These are phyloP conservation scores for Dichotomocladium elegans DNA, from an alignment of 371 early-diverging fungal species.

Conservation along the genomic window DNA sequence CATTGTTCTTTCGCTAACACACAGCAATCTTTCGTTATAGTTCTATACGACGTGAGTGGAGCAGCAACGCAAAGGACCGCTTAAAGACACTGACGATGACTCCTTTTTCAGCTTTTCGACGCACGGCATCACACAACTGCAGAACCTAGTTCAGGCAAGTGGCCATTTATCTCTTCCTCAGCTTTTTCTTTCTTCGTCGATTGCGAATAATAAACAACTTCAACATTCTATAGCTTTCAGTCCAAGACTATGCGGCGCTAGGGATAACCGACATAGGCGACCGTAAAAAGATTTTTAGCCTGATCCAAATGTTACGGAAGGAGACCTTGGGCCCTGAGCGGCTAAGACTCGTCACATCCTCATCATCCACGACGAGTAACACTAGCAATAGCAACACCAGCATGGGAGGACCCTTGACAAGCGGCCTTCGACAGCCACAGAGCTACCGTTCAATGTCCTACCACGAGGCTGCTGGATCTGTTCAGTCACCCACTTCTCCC, in stretches of 20 bases:
- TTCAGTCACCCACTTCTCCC: constrained; percentile 4
- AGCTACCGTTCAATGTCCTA: background rate
- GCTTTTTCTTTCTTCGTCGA: background rate
- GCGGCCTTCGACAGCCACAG: background rate
- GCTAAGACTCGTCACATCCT: constrained; percentile 11
- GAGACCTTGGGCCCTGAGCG: constrained; percentile 12
- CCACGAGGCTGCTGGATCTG: background rate
- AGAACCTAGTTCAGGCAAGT: constrained; percentile 52
- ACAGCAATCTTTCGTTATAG: constrained; percentile 6
- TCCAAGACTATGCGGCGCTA: constrained; percentile 76
- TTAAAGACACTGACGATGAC: background rate
- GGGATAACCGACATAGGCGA: constrained; percentile 79
- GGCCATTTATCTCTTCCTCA: background rate
- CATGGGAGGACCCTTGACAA: no score
- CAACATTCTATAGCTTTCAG: constrained; percentile 50
- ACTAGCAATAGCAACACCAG: background rate
- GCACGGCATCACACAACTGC: constrained; percentile 59
- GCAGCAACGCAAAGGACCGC: background rate
- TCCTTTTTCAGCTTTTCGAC: constrained; percentile 44
- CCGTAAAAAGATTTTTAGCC: constrained; percentile 70
- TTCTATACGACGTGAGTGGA: constrained; percentile 15
- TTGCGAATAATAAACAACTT: background rate
- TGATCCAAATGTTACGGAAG: constrained; percentile 53
- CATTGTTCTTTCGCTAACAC: background rate
- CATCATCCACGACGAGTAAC: constrained; percentile 7